A percentile compares a stretch with the other conserved stretches of the same genome.
Evolutionary conservation across 164 flowering plant genomes (phyloP).

Genomic region (Vitis labrusca): DNA sequence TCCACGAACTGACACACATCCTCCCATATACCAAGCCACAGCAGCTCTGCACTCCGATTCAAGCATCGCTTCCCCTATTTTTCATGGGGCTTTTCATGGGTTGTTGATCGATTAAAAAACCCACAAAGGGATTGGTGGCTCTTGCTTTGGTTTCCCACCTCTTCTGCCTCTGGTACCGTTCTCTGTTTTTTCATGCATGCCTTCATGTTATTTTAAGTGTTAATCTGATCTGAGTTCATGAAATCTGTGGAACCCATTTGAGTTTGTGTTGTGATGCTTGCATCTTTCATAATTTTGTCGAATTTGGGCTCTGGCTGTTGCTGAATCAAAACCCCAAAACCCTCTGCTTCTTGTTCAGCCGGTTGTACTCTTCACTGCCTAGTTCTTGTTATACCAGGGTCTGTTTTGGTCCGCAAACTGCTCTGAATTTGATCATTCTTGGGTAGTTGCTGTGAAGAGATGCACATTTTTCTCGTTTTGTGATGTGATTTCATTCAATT

Average conservation of each 20-base stretch:
- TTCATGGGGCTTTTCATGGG: constrained; percentile 30
- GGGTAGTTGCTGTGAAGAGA: background rate
- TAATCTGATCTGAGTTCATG: background rate
- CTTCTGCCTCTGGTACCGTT: constrained; percentile 1
- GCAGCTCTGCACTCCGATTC: background rate
- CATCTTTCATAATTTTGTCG: background rate
- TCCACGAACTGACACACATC: background rate
- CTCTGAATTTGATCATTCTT: background rate
- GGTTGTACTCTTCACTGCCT: background rate
- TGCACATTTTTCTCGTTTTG: background rate
- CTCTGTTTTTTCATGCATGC: background rate
- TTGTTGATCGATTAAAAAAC: constrained; percentile 31
- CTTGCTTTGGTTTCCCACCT: constrained; percentile 13
- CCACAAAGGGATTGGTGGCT: constrained; percentile 33
- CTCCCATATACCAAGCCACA: background rate
- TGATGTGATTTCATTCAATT: background rate
- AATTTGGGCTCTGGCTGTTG: background rate
- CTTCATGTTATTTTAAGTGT: background rate
- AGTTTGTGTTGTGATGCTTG: background rate
- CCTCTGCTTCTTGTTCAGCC: background rate
- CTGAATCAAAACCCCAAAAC: background rate
- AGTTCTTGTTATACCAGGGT: background rate
- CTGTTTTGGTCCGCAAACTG: background rate
- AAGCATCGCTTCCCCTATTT: constrained; percentile 8
- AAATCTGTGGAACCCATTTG: background rate